Evolutionary conservation across 345 rosid genomes (phyloP), one percentile per base, ranked within the genome.

Genomic region (Eucalyptus shirleyi): DNA sequence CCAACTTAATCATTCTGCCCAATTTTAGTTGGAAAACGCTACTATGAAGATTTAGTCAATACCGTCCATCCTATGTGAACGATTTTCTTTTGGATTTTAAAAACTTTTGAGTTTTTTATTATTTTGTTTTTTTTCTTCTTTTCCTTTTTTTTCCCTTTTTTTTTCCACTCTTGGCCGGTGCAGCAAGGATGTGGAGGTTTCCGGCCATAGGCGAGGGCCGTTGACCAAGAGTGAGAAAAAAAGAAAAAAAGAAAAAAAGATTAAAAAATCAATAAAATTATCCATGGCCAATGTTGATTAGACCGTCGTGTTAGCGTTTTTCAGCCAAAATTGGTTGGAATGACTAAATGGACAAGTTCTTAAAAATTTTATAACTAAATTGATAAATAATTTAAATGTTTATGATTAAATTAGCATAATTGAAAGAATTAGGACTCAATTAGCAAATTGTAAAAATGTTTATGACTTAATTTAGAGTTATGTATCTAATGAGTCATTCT

Each of bases 251-350:
- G 1, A 55, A 55, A 1, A 21, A 56, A 24, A 8, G 8, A 53
- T 53, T 10, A 21, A 53, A 24, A 8, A 19, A 53, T 53, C 24
- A 19, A 53, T 21, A 53, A 53, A 53, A 21, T 53, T 21, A 21
- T 53, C 59, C 59, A 53, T 1, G 1, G 11, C 30, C 62, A 0
- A 23, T 56, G 14, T 23, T 56, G 30, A 56, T 1, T 56, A 56
- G 30, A 56, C 2, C 1, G 3, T 56, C 1, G 3, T 26, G 0
- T 24, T 23, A 56, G 30, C 14, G 1, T 56, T 56, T 56, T 21
- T 9, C 0, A 24, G 3, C 2, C 6, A 56, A 56, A 24, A 56
- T 56, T 56, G 13, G 2, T 56, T 0, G 1, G 1, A 56, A 56
- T 24, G 3, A 56, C 13, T 9, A 56, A 56, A 56, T 56, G 1